phyloP scores from a whole-genome alignment of 1,284 basidiomycete genomes.

The Marasmius sp. region DNA sequence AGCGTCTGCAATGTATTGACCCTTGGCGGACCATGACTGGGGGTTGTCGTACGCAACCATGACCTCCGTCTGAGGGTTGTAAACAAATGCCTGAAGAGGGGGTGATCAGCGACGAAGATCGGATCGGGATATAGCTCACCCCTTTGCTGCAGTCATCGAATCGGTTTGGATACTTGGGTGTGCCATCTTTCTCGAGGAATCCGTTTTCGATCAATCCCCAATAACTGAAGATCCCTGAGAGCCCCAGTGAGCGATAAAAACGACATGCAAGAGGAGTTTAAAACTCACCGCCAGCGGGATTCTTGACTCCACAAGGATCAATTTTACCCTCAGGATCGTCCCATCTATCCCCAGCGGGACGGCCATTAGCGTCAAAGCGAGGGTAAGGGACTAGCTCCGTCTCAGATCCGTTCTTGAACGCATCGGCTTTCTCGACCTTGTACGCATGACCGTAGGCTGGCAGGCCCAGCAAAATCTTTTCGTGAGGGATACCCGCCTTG shows the following conservation, averaged over 20 bases:
- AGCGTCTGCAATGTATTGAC: constrained; percentile 44
- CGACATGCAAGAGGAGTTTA: background rate
- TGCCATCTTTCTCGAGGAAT: constrained; percentile 44
- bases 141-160: constrained; percentile 54
- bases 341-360: constrained; percentile 57
- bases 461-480: constrained; percentile 81
- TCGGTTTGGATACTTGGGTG: constrained; percentile 34
- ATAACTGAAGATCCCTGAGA: constrained; percentile 43
- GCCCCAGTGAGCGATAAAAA: constrained; percentile 42
- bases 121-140: constrained; percentile 36
- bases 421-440: constrained; percentile 36
- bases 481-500: constrained; percentile 60
- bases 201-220: constrained; percentile 45
- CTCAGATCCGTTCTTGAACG: constrained; percentile 29
- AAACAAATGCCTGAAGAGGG: constrained; percentile 59
- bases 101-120: background rate
- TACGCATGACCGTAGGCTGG: constrained; percentile 75
- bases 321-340: constrained; percentile 37
- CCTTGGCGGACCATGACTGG: constrained; percentile 56
- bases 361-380: constrained; percentile 43
- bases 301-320: constrained; percentile 41
- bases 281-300: constrained; percentile 16
- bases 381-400: constrained; percentile 46
- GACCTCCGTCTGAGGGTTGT: constrained; percentile 47
- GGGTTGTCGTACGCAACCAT: constrained; percentile 65